Evolutionary conservation across 805 yeast species (phyloP).

Genomic region (Isabelozyma gotoi): DNA sequence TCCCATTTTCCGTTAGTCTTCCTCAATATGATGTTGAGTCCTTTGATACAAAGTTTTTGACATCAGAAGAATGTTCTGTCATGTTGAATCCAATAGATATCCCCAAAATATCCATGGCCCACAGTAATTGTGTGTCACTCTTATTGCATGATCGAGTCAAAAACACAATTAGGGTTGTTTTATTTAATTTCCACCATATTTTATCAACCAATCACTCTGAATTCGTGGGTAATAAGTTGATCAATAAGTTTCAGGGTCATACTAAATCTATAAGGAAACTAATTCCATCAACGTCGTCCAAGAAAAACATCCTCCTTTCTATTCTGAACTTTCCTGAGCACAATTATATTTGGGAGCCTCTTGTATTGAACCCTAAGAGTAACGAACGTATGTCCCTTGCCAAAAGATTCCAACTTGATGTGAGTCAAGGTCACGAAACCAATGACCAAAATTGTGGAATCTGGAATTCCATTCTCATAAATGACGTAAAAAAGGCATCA

Average conservation of each 20-base stretch:
- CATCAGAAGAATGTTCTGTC: conserved; percentile 12
- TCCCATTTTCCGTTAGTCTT: conserved; percentile 5
- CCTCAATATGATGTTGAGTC: conserved; percentile 2
- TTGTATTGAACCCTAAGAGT: conserved; percentile 15
- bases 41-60: conserved; percentile 2
- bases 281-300: conserved; percentile 52
- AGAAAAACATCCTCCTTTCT: conserved; percentile 30
- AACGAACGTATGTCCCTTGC: conserved; percentile 25
- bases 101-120: conserved; percentile 1
- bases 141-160: conserved; percentile 39
- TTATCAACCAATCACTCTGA: background rate
- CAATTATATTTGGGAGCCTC: conserved; percentile 45
- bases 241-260: conserved; percentile 77
- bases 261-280: conserved; percentile 72
- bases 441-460: background rate
- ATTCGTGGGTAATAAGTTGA: conserved; percentile 14
- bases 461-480: background rate
- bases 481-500: background rate
- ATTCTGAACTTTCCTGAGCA: conserved; percentile 36
- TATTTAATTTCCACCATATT: conserved; percentile 12
- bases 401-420: conserved; percentile 31
- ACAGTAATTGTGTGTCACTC: conserved; percentile 6
- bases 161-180: conserved; percentile 26
- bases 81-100: conserved; percentile 5
- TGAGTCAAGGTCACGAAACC: conserved; percentile 9